Evolutionary conservation across 305 asterid genomes (phyloP).

Genomic region (Fraxinus xanthoxyloides): DNA sequence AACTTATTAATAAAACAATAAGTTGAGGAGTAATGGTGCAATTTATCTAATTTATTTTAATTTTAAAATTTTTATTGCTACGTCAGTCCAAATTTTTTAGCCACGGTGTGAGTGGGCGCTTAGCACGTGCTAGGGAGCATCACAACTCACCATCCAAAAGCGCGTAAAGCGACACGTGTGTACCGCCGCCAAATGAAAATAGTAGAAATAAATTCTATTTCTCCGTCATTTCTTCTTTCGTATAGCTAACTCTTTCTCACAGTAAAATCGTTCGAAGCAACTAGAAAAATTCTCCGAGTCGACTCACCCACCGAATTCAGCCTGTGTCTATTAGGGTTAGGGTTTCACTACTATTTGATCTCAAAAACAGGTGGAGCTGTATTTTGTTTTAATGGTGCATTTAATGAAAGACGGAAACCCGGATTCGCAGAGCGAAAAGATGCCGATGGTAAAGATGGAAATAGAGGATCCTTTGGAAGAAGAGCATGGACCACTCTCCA

Average conservation of each 20-base stretch:
- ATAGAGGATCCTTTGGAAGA: constrained; percentile 69
- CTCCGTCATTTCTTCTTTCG: constrained; percentile 13
- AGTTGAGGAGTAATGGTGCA: not conserved
- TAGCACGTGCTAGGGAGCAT: constrained; percentile 24
- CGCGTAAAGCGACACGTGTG: constrained; percentile 42
- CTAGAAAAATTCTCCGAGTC: not conserved
- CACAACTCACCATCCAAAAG: not conserved
- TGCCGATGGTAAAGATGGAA: constrained; percentile 66
- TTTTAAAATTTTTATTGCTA: not conserved
- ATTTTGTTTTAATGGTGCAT: constrained; percentile 46
- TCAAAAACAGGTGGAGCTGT: not conserved
- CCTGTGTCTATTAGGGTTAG: not conserved
- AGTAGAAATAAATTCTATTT: constrained; percentile 13
- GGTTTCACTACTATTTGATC: constrained; percentile 28
- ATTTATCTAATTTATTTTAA: not conserved
- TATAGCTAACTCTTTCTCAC: not conserved
- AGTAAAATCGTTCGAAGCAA: not conserved
- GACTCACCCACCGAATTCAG: not conserved
- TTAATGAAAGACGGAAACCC: constrained; percentile 57
- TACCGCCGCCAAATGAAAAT: constrained; percentile 37
- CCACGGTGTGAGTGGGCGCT: constrained; percentile 17
- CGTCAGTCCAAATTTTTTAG: not conserved
- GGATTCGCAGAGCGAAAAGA: constrained; percentile 41
- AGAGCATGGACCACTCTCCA: constrained; percentile 56
- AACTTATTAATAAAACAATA: not conserved